Percentiles rank a stretch among this genome's conserved stretches.
These are phyloP conservation scores for Penicillium longicatenatum DNA, from an alignment of 495 filamentous ascomycete genomes.

Conservation along the genomic window DNA sequence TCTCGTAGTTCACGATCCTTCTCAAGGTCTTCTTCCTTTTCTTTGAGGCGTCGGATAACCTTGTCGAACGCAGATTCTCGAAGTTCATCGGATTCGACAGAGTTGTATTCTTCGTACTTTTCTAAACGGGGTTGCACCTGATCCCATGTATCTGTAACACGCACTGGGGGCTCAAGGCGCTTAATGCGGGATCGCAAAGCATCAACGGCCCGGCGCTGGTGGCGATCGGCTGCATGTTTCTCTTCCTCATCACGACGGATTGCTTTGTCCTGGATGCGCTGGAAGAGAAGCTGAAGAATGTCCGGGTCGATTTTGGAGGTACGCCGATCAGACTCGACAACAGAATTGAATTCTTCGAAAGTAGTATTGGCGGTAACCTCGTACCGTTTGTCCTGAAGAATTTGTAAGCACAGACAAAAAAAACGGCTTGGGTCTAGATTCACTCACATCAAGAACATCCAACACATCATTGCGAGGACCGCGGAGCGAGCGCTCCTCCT, in stretches of 20 bases:
- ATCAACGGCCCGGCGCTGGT: conserved; percentile 83
- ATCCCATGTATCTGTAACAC: conserved; percentile 79
- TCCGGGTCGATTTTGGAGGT: conserved; percentile 82
- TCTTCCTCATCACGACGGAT: conserved; percentile 80
- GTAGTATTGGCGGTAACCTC: conserved; percentile 85
- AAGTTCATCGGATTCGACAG: conserved; percentile 77
- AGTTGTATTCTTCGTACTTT: conserved; percentile 79
- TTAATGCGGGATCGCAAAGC: conserved; percentile 85
- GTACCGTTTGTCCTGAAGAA: conserved; percentile 78
- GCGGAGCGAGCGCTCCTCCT: conserved; percentile 84
- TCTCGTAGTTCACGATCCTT: conserved; percentile 64
- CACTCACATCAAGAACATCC: conserved; percentile 84
- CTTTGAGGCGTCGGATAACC: conserved; percentile 81
- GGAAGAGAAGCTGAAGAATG: conserved; percentile 75
- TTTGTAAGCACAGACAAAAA: conserved; percentile 1
- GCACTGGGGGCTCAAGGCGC: conserved; percentile 84
- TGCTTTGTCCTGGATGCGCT: conserved; percentile 80
- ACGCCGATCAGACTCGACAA: conserved; percentile 80
- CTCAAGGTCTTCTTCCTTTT: conserved; percentile 85
- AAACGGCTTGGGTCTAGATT: not conserved
- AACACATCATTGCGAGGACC: conserved; percentile 80
- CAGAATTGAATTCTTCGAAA: conserved; percentile 77
- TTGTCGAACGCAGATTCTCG: conserved; percentile 90
- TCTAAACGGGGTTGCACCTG: conserved; percentile 76
- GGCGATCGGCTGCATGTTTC: conserved; percentile 76